Percentiles rank a stretch among this genome's conserved stretches.
These are phyloP conservation scores for Cucumis sativus DNA, from an alignment of 306 rosid species.

Conservation along the genomic window Cucumber_9930_V3 NC_026657.2:33612501-33613000, in stretches of 20 bases:
- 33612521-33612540: not conserved
- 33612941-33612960: not conserved
- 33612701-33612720: slow-evolving; percentile 55
- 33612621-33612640: not conserved
- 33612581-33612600: not conserved
- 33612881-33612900: not conserved
- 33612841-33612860: slow-evolving; percentile 64
- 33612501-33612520: not conserved
- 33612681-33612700: slow-evolving; percentile 45
- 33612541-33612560: not conserved
- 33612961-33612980: not conserved
- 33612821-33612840: slow-evolving; percentile 67
- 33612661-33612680: slow-evolving; percentile 40
- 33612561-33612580: not conserved
- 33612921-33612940: not conserved
- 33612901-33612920: not conserved
- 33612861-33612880: not conserved
- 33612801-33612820: slow-evolving; percentile 67
- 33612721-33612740: slow-evolving; percentile 67
- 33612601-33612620: not conserved
- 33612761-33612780: slow-evolving; percentile 46
- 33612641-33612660: slow-evolving; percentile 28
- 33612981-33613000: not conserved
- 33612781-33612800: slow-evolving; percentile 45
- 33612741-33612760: slow-evolving; percentile 65